A percentile compares a stretch with the other conserved stretches of the same genome.
Evolutionary conservation across 2,329 filamentous ascomycete species (phyloP).

Genomic region (Alternaria arbusti): DNA sequence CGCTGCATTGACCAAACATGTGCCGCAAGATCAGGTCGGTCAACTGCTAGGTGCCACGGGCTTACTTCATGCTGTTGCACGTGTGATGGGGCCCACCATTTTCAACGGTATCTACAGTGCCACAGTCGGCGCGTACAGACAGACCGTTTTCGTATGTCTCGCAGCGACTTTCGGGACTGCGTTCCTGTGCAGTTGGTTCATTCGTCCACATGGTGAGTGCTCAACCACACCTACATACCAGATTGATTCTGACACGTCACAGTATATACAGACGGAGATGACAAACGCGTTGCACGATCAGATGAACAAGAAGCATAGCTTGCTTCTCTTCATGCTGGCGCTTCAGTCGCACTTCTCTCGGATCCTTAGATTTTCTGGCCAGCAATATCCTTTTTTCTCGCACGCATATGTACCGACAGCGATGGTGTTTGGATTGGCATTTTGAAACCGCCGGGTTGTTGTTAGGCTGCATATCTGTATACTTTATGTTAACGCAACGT

Average conservation of each 20-base stretch:
- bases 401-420: not conserved
- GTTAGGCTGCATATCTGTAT: not conserved
- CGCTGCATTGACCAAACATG: conserved; percentile 86
- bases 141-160: conserved; percentile 82
- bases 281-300: not conserved
- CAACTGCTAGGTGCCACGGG: conserved; percentile 89
- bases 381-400: not conserved
- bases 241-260: not conserved
- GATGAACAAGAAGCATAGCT: conserved; percentile 9
- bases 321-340: not conserved
- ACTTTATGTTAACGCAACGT: not conserved
- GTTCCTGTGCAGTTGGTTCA: conserved; percentile 70
- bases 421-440: not conserved
- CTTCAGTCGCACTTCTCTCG: not conserved
- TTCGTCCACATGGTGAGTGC: conserved; percentile 75
- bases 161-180: conserved; percentile 69
- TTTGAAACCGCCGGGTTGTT: not conserved
- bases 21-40: conserved; percentile 80
- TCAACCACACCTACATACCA: no score
- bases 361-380: conserved; percentile 1
- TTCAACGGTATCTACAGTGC: conserved; percentile 87
- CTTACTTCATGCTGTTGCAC: conserved; percentile 79
- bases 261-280: conserved; percentile 19
- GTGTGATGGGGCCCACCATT: conserved; percentile 78
- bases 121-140: conserved; percentile 79